Evolutionary conservation across 2,329 filamentous ascomycete species (phyloP).

Genomic region (Colletotrichum sp.): DNA sequence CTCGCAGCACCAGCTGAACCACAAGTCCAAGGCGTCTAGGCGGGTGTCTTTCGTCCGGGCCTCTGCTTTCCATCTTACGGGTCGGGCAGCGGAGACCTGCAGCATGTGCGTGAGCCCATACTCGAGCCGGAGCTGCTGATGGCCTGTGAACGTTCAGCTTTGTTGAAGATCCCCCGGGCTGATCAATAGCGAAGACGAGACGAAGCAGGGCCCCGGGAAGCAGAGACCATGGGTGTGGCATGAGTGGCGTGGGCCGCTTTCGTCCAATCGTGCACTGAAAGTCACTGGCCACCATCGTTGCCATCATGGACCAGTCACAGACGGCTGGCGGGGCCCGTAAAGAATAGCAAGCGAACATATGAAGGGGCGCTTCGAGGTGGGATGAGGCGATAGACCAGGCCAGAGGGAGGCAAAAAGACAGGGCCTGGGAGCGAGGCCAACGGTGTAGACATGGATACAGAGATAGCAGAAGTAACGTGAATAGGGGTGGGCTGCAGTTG

Average conservation of each 20-base stretch:
- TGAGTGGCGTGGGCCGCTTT: conserved; percentile 12
- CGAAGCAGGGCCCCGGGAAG: conserved; percentile 1
- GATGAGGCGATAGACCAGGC: neutral
- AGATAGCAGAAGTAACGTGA: neutral
- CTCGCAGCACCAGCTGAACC: neutral
- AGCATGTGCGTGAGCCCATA: conserved; percentile 12
- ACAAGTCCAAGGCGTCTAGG: neutral
- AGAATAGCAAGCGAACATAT: neutral
- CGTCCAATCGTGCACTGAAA: conserved; percentile 12
- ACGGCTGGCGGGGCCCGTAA: neutral
- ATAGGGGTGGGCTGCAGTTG: neutral
- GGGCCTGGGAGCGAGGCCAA: neutral
- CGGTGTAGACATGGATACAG: neutral
- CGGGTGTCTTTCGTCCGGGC: neutral
- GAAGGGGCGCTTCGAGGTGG: neutral
- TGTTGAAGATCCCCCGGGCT: neutral
- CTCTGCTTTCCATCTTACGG: neutral
- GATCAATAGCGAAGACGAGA: conserved; percentile 12
- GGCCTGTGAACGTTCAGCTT: neutral
- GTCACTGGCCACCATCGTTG: neutral
- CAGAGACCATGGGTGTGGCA: neutral
- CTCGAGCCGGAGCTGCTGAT: neutral
- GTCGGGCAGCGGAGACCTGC: conserved; percentile 14
- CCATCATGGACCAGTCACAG: neutral
- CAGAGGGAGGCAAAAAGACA: neutral